Conservation (phyloP, 2,329 filamentous ascomycete species). For the Alternaria sp. region DNA sequence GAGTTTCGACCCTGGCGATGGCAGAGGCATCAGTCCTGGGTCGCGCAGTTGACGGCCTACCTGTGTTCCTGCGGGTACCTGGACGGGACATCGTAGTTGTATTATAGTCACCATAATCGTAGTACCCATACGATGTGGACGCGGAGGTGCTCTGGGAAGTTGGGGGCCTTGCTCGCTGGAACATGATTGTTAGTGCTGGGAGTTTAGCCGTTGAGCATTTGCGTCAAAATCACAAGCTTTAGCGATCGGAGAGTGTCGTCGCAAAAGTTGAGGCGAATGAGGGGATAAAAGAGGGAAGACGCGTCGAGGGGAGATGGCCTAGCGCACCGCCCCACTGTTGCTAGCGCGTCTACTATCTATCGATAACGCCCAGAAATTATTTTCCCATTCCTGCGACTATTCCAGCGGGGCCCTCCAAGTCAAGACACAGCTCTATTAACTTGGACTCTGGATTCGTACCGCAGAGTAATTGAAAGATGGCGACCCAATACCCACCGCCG, state of each 20-base stretch:
- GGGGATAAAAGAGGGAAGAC: slow-evolving; percentile 6
- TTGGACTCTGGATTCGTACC: not conserved
- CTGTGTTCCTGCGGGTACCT: slow-evolving; percentile 44
- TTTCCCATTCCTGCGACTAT: slow-evolving; percentile 12
- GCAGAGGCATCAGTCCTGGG: slow-evolving; percentile 66
- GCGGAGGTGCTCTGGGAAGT: slow-evolving; percentile 46
- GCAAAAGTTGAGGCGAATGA: slow-evolving; percentile 7
- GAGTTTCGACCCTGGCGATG: slow-evolving; percentile 64
- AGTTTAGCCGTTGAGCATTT: slow-evolving; percentile 33
- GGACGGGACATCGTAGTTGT: slow-evolving; percentile 50
- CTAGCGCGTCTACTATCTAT: slow-evolving; percentile 38
- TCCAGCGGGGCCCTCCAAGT: slow-evolving; percentile 5
- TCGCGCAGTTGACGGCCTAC: slow-evolving; percentile 56
- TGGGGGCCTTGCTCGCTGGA: slow-evolving; percentile 31
- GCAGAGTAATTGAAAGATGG: slow-evolving; percentile 63
- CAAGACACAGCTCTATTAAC: not conserved
- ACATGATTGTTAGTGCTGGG: slow-evolving; percentile 42
- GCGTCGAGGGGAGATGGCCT: slow-evolving; percentile 20
- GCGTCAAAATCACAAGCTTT: slow-evolving; percentile 3
- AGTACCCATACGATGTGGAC: slow-evolving; percentile 47
- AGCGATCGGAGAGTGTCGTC: not conserved
- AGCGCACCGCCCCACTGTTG: slow-evolving; percentile 29
- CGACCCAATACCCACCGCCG: slow-evolving; percentile 81
- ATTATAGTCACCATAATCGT: slow-evolving; percentile 47
- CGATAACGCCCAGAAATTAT: slow-evolving; percentile 38